Percentiles rank a stretch among this genome's conserved stretches.
Evolutionary conservation across 2,329 filamentous ascomycete species (phyloP).

Genomic region (Fusarium duplospermum): DNA sequence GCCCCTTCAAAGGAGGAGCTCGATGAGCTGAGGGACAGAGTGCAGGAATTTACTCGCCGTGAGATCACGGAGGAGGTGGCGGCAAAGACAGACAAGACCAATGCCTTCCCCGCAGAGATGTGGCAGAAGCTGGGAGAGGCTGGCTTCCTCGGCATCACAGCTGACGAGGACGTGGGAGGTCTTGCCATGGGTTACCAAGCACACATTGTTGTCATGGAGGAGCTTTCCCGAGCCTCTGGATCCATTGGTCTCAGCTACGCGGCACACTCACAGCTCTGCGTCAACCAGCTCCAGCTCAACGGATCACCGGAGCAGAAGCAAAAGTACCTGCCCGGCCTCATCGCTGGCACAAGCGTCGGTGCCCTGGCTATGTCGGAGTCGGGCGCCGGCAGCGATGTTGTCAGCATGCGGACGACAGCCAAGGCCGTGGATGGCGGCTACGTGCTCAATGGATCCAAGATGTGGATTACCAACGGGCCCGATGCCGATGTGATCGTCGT

Average conservation of each 20-base stretch:
- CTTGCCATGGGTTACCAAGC: constrained; percentile 95
- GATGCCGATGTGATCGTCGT: constrained; percentile 94
- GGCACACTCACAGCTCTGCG: constrained; percentile 94
- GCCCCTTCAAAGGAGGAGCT: constrained; percentile 79
- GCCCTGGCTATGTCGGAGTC: constrained; percentile 96
- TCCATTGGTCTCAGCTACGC: constrained; percentile 92
- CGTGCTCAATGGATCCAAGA: constrained; percentile 89
- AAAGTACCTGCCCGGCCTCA: constrained; percentile 81
- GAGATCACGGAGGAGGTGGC: constrained; percentile 90
- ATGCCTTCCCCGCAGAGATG: constrained; percentile 90
- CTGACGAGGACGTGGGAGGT: constrained; percentile 91
- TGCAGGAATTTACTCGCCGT: constrained; percentile 89
- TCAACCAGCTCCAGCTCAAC: constrained; percentile 96
- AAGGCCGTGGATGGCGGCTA: constrained; percentile 86
- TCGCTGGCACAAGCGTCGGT: constrained; percentile 84
- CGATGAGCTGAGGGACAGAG: constrained; percentile 82
- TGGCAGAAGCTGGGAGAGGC: constrained; percentile 95
- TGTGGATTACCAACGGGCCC: constrained; percentile 99
- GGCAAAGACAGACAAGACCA: constrained; percentile 82
- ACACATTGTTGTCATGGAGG: constrained; percentile 95
- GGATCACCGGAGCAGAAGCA: constrained; percentile 82
- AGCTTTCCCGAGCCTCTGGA: constrained; percentile 86
- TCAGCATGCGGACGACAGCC: constrained; percentile 92
- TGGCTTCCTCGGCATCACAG: constrained; percentile 91
- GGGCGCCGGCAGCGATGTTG: constrained; percentile 90